These are phyloP conservation scores for Hanseniaspora singularis DNA, from an alignment of 805 yeast species.

Conservation along the genomic window DNA sequence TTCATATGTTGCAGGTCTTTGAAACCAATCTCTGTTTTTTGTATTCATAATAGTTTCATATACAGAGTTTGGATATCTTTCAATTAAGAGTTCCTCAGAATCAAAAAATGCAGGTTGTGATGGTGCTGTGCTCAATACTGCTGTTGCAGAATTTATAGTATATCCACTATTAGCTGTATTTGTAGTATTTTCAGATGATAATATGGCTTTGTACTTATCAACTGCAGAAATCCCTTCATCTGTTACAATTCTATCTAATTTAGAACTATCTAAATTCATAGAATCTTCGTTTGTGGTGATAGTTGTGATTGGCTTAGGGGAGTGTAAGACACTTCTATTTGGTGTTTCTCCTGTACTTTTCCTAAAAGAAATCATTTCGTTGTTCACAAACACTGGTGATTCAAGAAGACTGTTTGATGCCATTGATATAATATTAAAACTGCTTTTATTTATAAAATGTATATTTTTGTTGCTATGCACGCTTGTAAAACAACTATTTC, in stretches of 20 bases:
- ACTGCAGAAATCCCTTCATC: slow-evolving; percentile 1
- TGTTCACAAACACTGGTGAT: neutral
- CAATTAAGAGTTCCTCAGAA: slow-evolving; percentile 17
- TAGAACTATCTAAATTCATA: neutral
- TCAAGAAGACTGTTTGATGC: no score
- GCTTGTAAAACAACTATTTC: no score
- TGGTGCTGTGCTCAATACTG: neutral
- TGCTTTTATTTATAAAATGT: no score
- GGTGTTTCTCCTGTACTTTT: slow-evolving; percentile 11
- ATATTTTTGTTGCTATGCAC: no score
- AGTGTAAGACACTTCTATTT: slow-evolving; percentile 4
- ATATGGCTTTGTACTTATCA: slow-evolving; percentile 6
- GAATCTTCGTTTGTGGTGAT: no score
- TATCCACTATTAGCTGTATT: no score
- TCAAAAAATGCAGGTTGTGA: neutral
- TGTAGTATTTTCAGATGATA: neutral
- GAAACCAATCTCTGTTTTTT: slow-evolving; percentile 31
- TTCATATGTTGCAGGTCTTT: slow-evolving; percentile 65
- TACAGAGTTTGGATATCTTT: slow-evolving; percentile 41
- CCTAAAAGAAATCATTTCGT: slow-evolving; percentile 14
- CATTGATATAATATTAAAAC: no score
- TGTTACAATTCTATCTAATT: neutral
- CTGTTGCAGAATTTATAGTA: no score
- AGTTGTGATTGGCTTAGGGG: slow-evolving; percentile 5
- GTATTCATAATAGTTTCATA: slow-evolving; percentile 51